Percentiles rank a stretch among this genome's conserved stretches.
These are phyloP conservation scores for Triticum aestivum DNA, from an alignment of 176 grass and related monocot genomes.

Conservation along the genomic window DNA sequence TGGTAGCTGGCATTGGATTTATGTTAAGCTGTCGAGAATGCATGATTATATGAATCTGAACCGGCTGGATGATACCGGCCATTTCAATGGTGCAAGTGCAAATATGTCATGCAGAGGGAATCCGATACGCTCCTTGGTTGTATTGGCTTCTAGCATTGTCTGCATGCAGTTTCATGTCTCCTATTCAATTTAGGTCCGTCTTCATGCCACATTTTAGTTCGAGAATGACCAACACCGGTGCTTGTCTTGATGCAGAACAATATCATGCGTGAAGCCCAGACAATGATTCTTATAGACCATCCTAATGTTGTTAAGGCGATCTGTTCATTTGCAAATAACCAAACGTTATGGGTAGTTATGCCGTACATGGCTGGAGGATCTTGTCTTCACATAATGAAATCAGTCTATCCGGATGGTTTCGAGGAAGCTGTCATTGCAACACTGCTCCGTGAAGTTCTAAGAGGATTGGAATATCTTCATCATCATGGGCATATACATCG, in stretches of 20 bases:
- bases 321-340: constrained; percentile 78
- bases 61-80: background rate
- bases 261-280: constrained; percentile 93
- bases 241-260: constrained; percentile 56
- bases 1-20: background rate
- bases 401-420: constrained; percentile 70
- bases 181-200: background rate
- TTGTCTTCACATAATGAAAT: constrained; percentile 98
- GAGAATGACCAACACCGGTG: background rate
- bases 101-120: background rate
- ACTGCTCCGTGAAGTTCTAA: constrained; percentile 77
- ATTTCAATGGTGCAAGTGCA: background rate
- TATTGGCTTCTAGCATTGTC: background rate
- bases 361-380: constrained; percentile 97
- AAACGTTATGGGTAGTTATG: constrained; percentile 85
- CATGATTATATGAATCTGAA: background rate
- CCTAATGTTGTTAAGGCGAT: constrained; percentile 89
- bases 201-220: background rate
- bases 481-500: constrained; percentile 92
- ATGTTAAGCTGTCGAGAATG: background rate
- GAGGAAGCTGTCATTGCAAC: constrained; percentile 83
- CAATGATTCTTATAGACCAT: constrained; percentile 90
- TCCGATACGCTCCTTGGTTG: background rate
- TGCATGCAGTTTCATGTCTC: background rate
- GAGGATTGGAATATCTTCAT: constrained; percentile 91